Conservation (phyloP, 495 filamentous ascomycete genomes). For the Talaromyces wortmannii region DNA sequence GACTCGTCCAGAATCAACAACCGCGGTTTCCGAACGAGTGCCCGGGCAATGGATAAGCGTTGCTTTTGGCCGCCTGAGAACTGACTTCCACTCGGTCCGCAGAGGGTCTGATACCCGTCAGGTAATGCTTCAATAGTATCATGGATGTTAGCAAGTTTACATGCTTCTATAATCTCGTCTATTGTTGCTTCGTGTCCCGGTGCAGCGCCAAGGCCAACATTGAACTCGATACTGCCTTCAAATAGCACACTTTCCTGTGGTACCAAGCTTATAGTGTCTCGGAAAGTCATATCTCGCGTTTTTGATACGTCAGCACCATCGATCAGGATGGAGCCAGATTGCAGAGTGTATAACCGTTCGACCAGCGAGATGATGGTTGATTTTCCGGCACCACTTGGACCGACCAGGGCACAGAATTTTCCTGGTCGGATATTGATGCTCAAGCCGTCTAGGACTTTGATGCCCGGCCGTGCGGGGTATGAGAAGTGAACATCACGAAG, state of each 20-base stretch:
- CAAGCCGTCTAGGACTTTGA: conserved; percentile 32
- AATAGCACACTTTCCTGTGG: conserved; percentile 49
- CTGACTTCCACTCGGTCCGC: conserved; percentile 25
- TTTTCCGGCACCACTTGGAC: conserved; percentile 54
- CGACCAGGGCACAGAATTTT: conserved; percentile 52
- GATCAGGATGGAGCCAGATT: neutral
- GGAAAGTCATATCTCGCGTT: conserved; percentile 42
- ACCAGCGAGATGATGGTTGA: conserved; percentile 60
- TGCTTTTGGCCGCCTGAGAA: conserved; percentile 49
- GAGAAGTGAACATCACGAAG: conserved; percentile 54
- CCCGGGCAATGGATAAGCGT: conserved; percentile 62
- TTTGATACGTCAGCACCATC: neutral
- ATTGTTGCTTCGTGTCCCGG: conserved; percentile 41
- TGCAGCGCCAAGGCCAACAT: conserved; percentile 51
- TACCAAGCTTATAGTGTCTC: conserved; percentile 57
- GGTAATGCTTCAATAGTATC: conserved; percentile 27
- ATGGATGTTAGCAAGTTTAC: conserved; percentile 18
- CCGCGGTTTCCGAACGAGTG: conserved; percentile 75
- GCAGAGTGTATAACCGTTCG: conserved; percentile 54
- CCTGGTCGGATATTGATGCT: conserved; percentile 30
- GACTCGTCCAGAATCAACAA: conserved; percentile 62
- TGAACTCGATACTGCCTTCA: conserved; percentile 47
- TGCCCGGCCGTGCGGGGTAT: conserved; percentile 43
- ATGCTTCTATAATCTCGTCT: conserved; percentile 37
- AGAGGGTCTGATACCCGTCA: conserved; percentile 51